Conservation (phyloP, 768 basidiomycete species). For the Termitomyces bulborhizus region DNA sequence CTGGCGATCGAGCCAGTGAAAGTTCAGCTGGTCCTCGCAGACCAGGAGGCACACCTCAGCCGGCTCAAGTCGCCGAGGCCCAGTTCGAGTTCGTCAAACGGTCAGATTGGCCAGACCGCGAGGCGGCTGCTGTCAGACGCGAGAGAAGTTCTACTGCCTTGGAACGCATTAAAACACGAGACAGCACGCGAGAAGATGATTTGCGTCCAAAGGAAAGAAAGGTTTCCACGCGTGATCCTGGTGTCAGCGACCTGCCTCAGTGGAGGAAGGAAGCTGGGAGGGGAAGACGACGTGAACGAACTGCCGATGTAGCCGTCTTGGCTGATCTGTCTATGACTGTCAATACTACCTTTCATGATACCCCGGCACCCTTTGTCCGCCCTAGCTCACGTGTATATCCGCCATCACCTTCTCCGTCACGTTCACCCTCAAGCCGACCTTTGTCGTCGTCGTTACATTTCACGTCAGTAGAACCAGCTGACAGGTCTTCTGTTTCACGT, state of each 20-base stretch:
- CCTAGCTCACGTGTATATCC: constrained; percentile 43
- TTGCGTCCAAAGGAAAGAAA: constrained; percentile 27
- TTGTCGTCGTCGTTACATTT: constrained; percentile 10
- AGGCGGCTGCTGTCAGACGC: constrained; percentile 61
- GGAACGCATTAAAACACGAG: constrained; percentile 51
- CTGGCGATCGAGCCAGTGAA: constrained; percentile 24
- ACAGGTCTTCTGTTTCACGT: constrained; percentile 1
- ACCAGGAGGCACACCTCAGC: constrained; percentile 31
- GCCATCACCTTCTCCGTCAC: constrained; percentile 49
- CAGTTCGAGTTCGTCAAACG: constrained; percentile 80
- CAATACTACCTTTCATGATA: constrained; percentile 23
- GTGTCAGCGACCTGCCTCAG: constrained; percentile 41
- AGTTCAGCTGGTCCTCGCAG: constrained; percentile 20
- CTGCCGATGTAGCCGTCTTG: constrained; percentile 31
- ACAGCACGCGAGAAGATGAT: constrained; percentile 28
- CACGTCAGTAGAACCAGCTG: constrained; percentile 20
- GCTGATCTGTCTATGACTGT: constrained; percentile 22
- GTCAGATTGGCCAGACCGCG: constrained; percentile 81
- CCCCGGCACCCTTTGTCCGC: constrained; percentile 33
- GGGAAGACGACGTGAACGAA: constrained; percentile 58
- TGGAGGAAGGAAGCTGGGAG: constrained; percentile 55
- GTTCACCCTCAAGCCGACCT: constrained; percentile 33
- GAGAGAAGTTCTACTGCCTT: constrained; percentile 61
- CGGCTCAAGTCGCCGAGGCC: constrained; percentile 54
- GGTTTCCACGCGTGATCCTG: constrained; percentile 35